Base-by-base conservation (phyloP, 805 yeast genomes). In the Metschnikowia reukaufii region DNA sequence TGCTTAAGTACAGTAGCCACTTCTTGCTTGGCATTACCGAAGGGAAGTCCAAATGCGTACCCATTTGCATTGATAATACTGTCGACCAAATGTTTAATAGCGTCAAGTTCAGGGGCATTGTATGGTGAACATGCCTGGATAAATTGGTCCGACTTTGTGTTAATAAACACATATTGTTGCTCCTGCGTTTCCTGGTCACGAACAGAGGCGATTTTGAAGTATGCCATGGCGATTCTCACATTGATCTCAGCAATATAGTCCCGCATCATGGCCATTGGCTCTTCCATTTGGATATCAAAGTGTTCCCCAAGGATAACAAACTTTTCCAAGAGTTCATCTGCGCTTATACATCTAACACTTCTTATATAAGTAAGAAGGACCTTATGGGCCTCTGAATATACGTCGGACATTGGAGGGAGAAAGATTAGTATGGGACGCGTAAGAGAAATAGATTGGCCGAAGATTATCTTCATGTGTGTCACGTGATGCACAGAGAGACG, bases 81-180 rank as follows among this genome's bases (percentile, higher is more conserved):
- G 45, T 78, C 81, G 21, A 81, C 68, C n/a, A 74, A 52, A 36
- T 64, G 68, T 49, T 79, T 74, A 43, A 77, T 63, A 17, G 70
- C 56, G 21, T 67, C 74, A 17, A 76, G 61, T 49, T 77, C 81
- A 3, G 62, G 59, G 4, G 67, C 60, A 1, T 73, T 50, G 49
- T 64, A 70, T 2, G 45, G 49, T 3, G 67, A 74, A 63, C 72
- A 51, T 41, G 53, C 42, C 70, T 77, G 54, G 68, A 76, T 68
- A 2, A 72, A 53, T 4, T 68, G 74, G 39, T 74, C 75, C 3
- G 65, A 57, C 15, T 59, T 52, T 8, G 69, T 64, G 55, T 79
- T 78, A 19, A 77, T 65, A 37, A 76, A 68, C 16, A 66, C 60
- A 54, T 71, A 77, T 27, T 57, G 48, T 8, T 62, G 50, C 8